Percentiles rank a stretch among this genome's conserved stretches.
Evolutionary conservation across 108 stramenopile genomes (phyloP).

Genomic region (Cyclotella distinguenda): DNA sequence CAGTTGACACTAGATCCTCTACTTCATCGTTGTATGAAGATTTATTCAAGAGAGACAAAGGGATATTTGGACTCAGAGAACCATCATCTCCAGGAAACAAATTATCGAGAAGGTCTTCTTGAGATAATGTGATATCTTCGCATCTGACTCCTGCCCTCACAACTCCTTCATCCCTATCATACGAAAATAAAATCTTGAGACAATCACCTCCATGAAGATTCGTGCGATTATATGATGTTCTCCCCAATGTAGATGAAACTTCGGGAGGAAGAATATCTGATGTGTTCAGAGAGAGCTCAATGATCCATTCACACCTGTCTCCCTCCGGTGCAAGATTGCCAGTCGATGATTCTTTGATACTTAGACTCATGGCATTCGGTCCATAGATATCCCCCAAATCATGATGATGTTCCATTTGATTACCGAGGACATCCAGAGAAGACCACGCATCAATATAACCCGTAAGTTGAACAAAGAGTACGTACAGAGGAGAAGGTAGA

Average conservation of each 20-base stretch:
- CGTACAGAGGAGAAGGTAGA: slow-evolving; percentile 66
- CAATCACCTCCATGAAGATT: neutral
- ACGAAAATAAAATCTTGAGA: slow-evolving; percentile 25
- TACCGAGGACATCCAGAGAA: slow-evolving; percentile 26
- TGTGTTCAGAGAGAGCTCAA: slow-evolving; percentile 26
- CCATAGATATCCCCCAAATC: slow-evolving; percentile 31
- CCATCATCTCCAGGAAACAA: slow-evolving; percentile 50
- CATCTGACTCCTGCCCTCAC: slow-evolving; percentile 10
- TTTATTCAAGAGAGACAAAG: slow-evolving; percentile 26
- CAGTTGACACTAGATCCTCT: neutral
- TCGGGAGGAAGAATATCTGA: slow-evolving; percentile 29
- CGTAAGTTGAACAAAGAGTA: slow-evolving; percentile 64
- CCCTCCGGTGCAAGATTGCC: too few relatives aligned
- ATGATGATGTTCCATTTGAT: neutral
- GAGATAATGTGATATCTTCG: neutral
- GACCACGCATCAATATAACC: slow-evolving; percentile 59
- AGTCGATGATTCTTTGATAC: neutral
- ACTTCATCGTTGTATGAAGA: slow-evolving; percentile 15
- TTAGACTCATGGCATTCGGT: slow-evolving; percentile 24
- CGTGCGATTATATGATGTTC: neutral
- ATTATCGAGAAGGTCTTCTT: slow-evolving; percentile 27
- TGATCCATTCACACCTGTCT: too few relatives aligned
- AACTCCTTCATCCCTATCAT: slow-evolving; percentile 20
- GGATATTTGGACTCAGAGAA: slow-evolving; percentile 23
- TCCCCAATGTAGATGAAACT: slow-evolving; percentile 21